Evolutionary conservation across 345 rosid genomes (phyloP).

Genomic region (Zanthoxylum bungeanum): DNA sequence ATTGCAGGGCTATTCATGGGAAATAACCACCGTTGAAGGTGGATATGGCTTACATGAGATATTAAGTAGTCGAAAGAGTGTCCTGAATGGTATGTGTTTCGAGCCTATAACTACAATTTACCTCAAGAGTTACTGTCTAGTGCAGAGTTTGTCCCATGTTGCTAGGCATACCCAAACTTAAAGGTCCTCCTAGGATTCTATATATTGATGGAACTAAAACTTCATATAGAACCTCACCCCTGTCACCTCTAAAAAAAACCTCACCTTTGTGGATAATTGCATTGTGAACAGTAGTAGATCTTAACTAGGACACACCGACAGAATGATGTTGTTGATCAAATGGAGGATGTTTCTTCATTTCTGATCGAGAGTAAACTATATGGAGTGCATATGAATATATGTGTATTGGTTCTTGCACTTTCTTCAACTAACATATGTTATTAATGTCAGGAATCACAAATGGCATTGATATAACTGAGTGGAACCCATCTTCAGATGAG

Average conservation of each 20-base stretch:
- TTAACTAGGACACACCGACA: neutral
- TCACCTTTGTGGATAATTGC: neutral
- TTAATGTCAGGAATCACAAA: slow-evolving; percentile 72
- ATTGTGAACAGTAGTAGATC: neutral
- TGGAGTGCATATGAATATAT: neutral
- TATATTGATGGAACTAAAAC: neutral
- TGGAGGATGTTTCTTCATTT: neutral
- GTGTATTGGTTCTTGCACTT: neutral
- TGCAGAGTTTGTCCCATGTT: neutral
- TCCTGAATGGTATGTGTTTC: slow-evolving; percentile 59
- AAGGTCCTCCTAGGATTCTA: neutral
- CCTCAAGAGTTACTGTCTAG: neutral
- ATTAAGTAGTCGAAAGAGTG: slow-evolving; percentile 64
- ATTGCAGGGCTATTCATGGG: slow-evolving; percentile 93
- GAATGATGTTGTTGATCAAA: neutral
- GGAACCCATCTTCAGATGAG: slow-evolving; percentile 82
- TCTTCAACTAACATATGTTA: neutral
- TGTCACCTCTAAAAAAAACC: too few relatives aligned
- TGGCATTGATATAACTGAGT: slow-evolving; percentile 76
- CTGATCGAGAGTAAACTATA: neutral
- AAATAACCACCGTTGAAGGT: slow-evolving; percentile 91
- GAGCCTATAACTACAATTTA: neutral
- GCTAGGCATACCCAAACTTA: neutral
- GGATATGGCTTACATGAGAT: slow-evolving; percentile 88
- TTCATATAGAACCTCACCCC: too few relatives aligned